phyloP scores from a whole-genome alignment of 768 basidiomycete species.

The Mycena capillaripes region DNA sequence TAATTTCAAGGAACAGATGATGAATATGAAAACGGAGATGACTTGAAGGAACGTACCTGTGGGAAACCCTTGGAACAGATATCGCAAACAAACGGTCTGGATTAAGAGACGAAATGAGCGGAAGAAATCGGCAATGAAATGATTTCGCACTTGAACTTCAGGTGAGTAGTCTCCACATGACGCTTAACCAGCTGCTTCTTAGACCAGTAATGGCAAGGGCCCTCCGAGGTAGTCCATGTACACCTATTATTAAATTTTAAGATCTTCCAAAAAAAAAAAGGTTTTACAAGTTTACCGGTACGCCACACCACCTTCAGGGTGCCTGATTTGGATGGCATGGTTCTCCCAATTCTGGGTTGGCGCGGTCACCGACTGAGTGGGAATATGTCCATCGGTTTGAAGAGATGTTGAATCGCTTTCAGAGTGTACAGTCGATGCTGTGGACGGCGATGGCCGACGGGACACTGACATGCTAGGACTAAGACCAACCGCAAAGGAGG shows the following conservation, averaged over 20 bases:
- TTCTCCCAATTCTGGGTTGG: slow-evolving; percentile 38
- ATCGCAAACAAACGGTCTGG: slow-evolving; percentile 65
- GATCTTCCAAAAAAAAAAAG: no score
- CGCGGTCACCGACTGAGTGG: neutral
- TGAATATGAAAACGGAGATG: neutral
- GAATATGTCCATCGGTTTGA: neutral
- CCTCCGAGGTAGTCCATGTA: slow-evolving; percentile 47
- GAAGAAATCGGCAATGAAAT: neutral
- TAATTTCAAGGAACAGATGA: slow-evolving; percentile 39
- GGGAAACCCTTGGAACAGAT: slow-evolving; percentile 69
- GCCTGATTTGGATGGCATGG: slow-evolving; percentile 34
- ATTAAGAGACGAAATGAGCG: slow-evolving; percentile 15
- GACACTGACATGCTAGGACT: neutral
- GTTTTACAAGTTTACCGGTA: no score
- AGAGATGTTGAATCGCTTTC: slow-evolving; percentile 4
- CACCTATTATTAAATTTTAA: no score
- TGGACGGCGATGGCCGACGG: slow-evolving; percentile 17
- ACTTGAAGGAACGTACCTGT: slow-evolving; percentile 41
- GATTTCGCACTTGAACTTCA: slow-evolving; percentile 68
- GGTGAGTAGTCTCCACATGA: slow-evolving; percentile 74
- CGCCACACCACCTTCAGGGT: slow-evolving; percentile 35
- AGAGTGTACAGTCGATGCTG: slow-evolving; percentile 9
- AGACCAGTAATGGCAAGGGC: slow-evolving; percentile 14
- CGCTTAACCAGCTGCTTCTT: slow-evolving; percentile 80
- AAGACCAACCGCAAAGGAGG: neutral